Evolutionary conservation across 768 basidiomycete genomes (phyloP), one percentile per base, ranked within the genome.

Genomic region (Mycena floridula): DNA sequence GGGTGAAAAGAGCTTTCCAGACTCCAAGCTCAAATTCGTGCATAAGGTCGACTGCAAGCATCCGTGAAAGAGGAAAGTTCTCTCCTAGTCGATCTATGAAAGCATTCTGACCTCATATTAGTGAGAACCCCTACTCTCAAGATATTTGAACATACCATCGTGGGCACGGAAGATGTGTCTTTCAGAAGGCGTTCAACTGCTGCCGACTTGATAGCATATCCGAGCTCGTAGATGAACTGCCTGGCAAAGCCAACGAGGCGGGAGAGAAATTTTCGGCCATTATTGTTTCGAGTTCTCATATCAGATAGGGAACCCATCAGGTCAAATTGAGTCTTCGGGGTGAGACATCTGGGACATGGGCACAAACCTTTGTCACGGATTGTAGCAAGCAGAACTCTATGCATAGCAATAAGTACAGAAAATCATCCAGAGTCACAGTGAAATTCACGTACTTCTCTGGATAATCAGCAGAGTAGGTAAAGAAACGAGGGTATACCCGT

Each of bases 1-100:
- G 67, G 0, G 38, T 56, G 21, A 68, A 59, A 1, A 62, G n/a
- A 1, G 54, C 46, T 45, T 64, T 67, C 60, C 61, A 67, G 9
- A 62, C 61, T 4, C 66, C 65, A 1, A 67, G 56, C 44, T 68
- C 64, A 44, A 66, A 50, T 45, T 68, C 66, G 48, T 67, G 66
- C 47, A 68, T 40, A 13, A 67, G 47, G 42, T 67, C 65, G 0
- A 55, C 47, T 4, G 55, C 56, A 11, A 66, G 47, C 52, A 65
- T 56, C 2, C 35, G 11, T 40, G 52, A 61, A 15, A 53, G 25
- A 37, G 58, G 50, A 40, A 64, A 54, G 37, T 47, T 47, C 20
- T 16, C 13, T 23, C 35, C 40, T 6, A 63, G 43, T 1, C 32
- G 25, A 5, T 42, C 12, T 0, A 57, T 49, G 44, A 67, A 65